Evolutionary conservation across 2,329 filamentous ascomycete species (phyloP).

Genomic region (Penicillium sp.): DNA sequence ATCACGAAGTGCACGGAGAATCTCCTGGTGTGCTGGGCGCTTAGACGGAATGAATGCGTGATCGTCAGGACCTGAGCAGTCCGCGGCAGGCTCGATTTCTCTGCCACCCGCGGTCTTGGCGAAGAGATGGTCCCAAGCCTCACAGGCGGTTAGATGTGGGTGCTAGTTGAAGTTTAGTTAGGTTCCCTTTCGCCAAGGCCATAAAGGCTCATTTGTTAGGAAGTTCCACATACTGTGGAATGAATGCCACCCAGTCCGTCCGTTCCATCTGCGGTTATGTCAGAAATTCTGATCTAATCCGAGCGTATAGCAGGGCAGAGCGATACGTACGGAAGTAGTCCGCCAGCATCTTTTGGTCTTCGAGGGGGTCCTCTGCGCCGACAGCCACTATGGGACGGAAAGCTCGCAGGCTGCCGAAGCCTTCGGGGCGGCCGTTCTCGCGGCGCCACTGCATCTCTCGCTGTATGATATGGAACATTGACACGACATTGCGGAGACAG

Average conservation of each 20-base stretch:
- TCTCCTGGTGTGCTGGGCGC: conserved; percentile 74
- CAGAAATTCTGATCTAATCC: neutral
- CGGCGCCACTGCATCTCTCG: conserved; percentile 84
- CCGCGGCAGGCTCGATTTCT: conserved; percentile 49
- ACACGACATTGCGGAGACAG: conserved; percentile 83
- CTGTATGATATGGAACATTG: conserved; percentile 87
- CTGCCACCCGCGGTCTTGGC: conserved; percentile 45
- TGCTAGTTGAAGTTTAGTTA: conserved; percentile 48
- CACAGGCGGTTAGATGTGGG: conserved; percentile 70
- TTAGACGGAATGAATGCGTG: conserved; percentile 73
- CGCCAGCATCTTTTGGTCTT: conserved; percentile 74
- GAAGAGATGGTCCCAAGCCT: conserved; percentile 72
- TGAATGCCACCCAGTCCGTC: conserved; percentile 79
- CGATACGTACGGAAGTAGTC: conserved; percentile 77
- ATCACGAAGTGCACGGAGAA: conserved; percentile 78
- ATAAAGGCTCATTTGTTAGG: neutral
- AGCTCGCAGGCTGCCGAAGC: conserved; percentile 70
- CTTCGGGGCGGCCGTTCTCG: conserved; percentile 62
- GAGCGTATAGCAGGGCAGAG: neutral
- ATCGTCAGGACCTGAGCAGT: conserved; percentile 34
- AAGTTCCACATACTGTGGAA: conserved; percentile 38
- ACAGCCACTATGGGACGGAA: conserved; percentile 82
- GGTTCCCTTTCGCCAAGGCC: neutral
- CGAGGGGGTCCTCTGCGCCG: conserved; percentile 80
- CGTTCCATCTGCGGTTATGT: conserved; percentile 58